These are phyloP conservation scores for Leishmania braziliensis DNA, from an alignment of 208 protist species.

Conservation along the genomic window DNA sequence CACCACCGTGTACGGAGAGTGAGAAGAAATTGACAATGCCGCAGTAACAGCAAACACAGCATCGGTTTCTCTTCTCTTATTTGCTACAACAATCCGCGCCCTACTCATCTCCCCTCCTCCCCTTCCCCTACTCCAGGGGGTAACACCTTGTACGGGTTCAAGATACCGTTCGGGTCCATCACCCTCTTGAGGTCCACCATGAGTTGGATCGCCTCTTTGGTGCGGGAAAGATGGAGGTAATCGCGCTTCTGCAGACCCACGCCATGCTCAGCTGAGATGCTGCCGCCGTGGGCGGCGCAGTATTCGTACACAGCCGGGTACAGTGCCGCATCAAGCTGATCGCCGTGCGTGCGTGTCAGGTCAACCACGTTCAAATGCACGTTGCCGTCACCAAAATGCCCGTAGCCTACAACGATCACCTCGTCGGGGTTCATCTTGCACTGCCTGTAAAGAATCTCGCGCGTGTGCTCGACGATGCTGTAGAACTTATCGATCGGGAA, in stretches of 20 bases:
- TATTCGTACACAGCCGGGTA: slow-evolving; percentile 79
- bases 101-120: neutral
- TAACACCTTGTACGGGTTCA: slow-evolving; percentile 96
- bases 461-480: slow-evolving; percentile 74
- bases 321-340: slow-evolving; percentile 49
- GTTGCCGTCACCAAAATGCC: slow-evolving; percentile 97
- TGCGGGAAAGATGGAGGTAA: slow-evolving; percentile 86
- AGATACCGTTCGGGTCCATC: slow-evolving; percentile 95
- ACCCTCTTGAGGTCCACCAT: slow-evolving; percentile 91
- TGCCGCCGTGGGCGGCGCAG: slow-evolving; percentile 72
- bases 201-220: slow-evolving; percentile 59
- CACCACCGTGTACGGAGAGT: neutral
- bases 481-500: slow-evolving; percentile 86
- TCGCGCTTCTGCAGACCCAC: slow-evolving; percentile 91
- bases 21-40: neutral
- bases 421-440: slow-evolving; percentile 57
- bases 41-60: neutral
- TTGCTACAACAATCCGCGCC: neutral
- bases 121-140: slow-evolving; percentile 17
- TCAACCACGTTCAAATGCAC: slow-evolving; percentile 96
- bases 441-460: slow-evolving; percentile 58
- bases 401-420: slow-evolving; percentile 90
- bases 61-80: neutral
- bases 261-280: slow-evolving; percentile 96
- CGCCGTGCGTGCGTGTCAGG: slow-evolving; percentile 47